phyloP scores from a whole-genome alignment of 306 rosid species.

The Notholithocarpus densiflorus region DNA sequence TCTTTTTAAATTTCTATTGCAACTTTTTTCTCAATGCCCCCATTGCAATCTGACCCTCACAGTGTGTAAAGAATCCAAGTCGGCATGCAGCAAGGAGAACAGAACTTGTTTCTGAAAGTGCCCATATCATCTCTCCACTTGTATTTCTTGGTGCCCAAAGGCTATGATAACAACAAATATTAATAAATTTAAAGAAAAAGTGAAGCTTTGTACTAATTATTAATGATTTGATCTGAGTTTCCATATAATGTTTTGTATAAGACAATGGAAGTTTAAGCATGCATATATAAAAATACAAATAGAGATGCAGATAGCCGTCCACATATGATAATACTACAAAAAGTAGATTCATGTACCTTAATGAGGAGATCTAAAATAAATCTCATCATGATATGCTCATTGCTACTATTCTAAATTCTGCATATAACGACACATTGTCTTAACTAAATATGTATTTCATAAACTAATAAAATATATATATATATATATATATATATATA shows the following conservation, averaged over 20 bases:
- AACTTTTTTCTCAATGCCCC: constrained; percentile 17
- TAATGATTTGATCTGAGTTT: background rate
- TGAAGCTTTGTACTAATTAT: background rate
- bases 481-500: too few species aligned
- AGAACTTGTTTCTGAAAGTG: background rate
- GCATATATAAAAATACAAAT: background rate
- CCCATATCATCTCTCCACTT: background rate
- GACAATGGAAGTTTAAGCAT: background rate
- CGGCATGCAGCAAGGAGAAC: constrained; percentile 21
- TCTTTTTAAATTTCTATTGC: background rate
- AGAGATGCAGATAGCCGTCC: background rate
- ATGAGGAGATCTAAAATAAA: background rate
- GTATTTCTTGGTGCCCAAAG: constrained; percentile 9
- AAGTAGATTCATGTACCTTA: background rate
- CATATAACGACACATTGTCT: background rate
- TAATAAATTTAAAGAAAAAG: background rate
- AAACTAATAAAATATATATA: too few species aligned
- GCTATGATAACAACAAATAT: background rate
- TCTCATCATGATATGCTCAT: background rate
- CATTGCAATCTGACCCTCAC: constrained; percentile 15
- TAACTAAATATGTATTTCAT: background rate
- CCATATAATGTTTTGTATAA: background rate
- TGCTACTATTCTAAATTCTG: background rate
- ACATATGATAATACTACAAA: background rate
- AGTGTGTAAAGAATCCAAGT: constrained; percentile 18